Percentiles rank a stretch among this genome's conserved stretches.
Conservation (phyloP, 192 early-diverging fungal species). For the Bifiguratus adelaidae region DNA sequence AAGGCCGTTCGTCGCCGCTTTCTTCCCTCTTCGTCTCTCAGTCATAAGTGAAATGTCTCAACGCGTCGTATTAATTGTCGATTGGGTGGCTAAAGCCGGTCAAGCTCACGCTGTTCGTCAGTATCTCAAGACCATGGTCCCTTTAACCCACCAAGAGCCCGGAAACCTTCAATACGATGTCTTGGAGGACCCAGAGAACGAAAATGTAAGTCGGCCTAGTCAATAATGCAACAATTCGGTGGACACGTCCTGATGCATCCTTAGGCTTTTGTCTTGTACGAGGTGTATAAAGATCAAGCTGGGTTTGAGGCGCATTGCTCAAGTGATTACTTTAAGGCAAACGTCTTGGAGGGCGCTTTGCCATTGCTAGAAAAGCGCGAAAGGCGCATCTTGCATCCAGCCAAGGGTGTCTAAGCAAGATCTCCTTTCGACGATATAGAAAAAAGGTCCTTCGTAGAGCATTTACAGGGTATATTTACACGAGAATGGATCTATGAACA, state of each 20-base stretch:
- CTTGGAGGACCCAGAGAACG: background rate
- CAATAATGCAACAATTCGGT: no score
- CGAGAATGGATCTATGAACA: no score
- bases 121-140: background rate
- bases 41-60: no score
- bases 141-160: background rate
- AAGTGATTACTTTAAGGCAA: background rate
- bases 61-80: background rate
- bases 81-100: background rate
- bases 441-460: no score
- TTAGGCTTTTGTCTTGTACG: background rate
- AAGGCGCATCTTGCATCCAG: no score
- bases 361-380: background rate
- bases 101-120: background rate
- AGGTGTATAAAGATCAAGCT: background rate
- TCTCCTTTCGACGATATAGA: no score
- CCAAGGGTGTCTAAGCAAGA: no score
- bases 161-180: background rate
- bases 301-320: background rate
- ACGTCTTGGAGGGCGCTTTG: background rate
- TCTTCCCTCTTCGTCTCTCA: no score
- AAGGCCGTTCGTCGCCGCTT: no score
- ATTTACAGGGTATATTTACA: no score
- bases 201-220: no score
- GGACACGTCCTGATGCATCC: no score